Evolutionary conservation across 108 stramenopile species (phyloP), one percentile per base, ranked within the genome.

Genomic region (Pseudonitzschia pungens): DNA sequence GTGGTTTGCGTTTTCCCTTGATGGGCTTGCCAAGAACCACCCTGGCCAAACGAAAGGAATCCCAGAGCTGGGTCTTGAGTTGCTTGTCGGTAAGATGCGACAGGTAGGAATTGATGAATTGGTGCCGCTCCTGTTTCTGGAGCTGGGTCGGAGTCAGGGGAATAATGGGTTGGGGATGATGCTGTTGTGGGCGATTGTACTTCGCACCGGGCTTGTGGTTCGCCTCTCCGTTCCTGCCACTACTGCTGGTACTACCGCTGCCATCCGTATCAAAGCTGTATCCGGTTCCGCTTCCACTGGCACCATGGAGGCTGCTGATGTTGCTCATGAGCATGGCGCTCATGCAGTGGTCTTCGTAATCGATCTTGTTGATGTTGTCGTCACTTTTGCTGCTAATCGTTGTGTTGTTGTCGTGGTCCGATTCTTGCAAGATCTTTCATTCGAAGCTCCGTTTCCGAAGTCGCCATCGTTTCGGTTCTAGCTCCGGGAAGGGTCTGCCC

Each of bases 41-140:
- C 5, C 78, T 57, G 16, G 78, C 73, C 24, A 79, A 41, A 0
- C 78, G 72, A 48, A 68, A 74, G 68, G 68, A 0, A 70, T 79
- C 78, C 68, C 69, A 73, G 18, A 79, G 31, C 41, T 74, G 78
- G 1, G 72, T 31, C 0, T 71, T 41, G 0, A 72, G 36, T n/a
- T 33, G 36, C 29, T 33, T 31, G 29, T 33, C 60, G 0, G 60
- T 62, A 18, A 33, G 36, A 0, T 40, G 27, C 0, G 26, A n/a
- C 36, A 0, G 26, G 29, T 58, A 31, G 20, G 60, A 62, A 40
- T 62, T 14, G 6, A 62, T n/a, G 16, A 36, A 62, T 3, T 0
- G 11, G n/a, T 62, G 0, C n/a, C 60, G 60, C 20, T 62, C 32
- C 9, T 62, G 33, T 12, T 12, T 4, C 16, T 10, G 45, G 16